Percentiles rank a stretch among this genome's conserved stretches.
These are phyloP conservation scores for Starmera dryadoides DNA, from an alignment of 805 yeast genomes.

Conservation along the genomic window DNA sequence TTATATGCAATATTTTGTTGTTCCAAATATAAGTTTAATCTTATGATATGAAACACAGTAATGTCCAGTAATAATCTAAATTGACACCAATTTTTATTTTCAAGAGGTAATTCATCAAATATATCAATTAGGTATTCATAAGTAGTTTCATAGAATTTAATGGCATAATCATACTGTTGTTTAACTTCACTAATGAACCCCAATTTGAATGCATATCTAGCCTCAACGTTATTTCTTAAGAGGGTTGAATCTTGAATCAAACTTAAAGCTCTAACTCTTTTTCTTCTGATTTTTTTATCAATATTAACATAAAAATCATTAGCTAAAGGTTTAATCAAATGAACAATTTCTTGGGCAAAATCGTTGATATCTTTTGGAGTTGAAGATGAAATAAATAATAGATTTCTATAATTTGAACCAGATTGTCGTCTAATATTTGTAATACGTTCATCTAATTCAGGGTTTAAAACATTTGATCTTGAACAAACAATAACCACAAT, in stretches of 20 bases:
- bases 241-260: conserved; percentile 1
- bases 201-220: conserved; percentile 43
- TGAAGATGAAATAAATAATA: conserved; percentile 32
- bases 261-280: conserved; percentile 21
- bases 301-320: conserved; percentile 35
- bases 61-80: conserved; percentile 49
- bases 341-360: conserved; percentile 31
- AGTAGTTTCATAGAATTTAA: conserved; percentile 43
- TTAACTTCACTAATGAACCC: conserved; percentile 44
- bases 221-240: conserved; percentile 13
- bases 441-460: conserved; percentile 28
- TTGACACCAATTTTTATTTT: conserved; percentile 31
- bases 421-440: conserved; percentile 32
- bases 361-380: conserved; percentile 31
- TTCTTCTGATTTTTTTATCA: conserved; percentile 33
- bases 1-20: conserved; percentile 52
- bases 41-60: conserved; percentile 53
- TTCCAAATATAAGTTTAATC: conserved; percentile 51
- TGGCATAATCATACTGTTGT: conserved; percentile 38
- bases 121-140: conserved; percentile 42
- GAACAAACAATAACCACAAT: conserved; percentile 28
- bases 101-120: conserved; percentile 21
- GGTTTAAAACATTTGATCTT: conserved; percentile 20
- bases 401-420: conserved; percentile 33
- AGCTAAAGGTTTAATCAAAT: conserved; percentile 31